Percentiles rank a stretch among this genome's conserved stretches.
Conservation (phyloP, 805 yeast species). For the Ogataea corticis region DNA sequence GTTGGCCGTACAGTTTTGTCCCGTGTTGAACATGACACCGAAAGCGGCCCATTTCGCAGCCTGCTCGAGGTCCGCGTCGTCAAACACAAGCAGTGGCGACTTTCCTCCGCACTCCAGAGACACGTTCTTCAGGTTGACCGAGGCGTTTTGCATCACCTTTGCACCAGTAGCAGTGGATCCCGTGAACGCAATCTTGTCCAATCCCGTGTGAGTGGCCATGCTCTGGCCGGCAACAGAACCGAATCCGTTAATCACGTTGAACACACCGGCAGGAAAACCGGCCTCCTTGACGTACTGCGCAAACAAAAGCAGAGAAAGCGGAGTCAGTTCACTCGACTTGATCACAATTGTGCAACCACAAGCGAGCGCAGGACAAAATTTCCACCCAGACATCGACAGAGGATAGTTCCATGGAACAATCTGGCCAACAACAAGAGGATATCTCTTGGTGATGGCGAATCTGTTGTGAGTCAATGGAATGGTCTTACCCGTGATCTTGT, state of each 20-base stretch:
- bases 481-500: slow-evolving; percentile 48
- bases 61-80: slow-evolving; percentile 63
- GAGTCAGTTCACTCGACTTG: slow-evolving; percentile 77
- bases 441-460: slow-evolving; percentile 68
- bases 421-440: slow-evolving; percentile 66
- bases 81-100: slow-evolving; percentile 62
- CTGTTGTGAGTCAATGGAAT: slow-evolving; percentile 42
- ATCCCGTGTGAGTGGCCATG: slow-evolving; percentile 57
- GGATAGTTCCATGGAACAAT: slow-evolving; percentile 78
- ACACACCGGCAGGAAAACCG: slow-evolving; percentile 77
- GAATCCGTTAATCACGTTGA: slow-evolving; percentile 68
- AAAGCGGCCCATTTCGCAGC: slow-evolving; percentile 68
- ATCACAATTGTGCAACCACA: slow-evolving; percentile 74
- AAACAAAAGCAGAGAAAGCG: slow-evolving; percentile 63
- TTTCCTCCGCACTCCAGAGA: slow-evolving; percentile 76
- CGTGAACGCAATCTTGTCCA: slow-evolving; percentile 63
- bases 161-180: slow-evolving; percentile 71
- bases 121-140: slow-evolving; percentile 59
- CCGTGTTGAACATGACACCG: slow-evolving; percentile 65
- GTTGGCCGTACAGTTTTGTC: slow-evolving; percentile 70
- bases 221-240: slow-evolving; percentile 73
- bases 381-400: slow-evolving; percentile 74
- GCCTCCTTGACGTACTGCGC: slow-evolving; percentile 60
- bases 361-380: slow-evolving; percentile 79
- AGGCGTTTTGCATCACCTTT: slow-evolving; percentile 60